Evolutionary conservation across 371 early-diverging fungal species (phyloP).

Genomic region (Antonospora locustae): DNA sequence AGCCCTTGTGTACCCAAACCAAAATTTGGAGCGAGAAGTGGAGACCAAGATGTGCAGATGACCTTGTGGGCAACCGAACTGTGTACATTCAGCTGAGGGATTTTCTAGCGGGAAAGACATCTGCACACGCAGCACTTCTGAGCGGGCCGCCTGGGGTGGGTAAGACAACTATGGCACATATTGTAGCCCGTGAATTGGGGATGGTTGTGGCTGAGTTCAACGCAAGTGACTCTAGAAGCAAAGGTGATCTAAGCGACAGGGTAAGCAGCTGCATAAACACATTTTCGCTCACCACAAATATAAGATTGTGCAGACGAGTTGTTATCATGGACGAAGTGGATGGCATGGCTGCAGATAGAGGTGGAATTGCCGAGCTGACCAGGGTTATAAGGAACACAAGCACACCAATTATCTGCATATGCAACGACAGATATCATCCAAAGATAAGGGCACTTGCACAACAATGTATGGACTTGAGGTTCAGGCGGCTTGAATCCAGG

Average conservation of each 20-base stretch:
- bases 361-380: conserved; percentile 79
- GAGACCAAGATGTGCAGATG: conserved; percentile 64
- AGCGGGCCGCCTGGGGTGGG: conserved; percentile 96
- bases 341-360: conserved; percentile 95
- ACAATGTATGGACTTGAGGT: conserved; percentile 72
- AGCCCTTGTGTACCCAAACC: not conserved
- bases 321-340: conserved; percentile 99
- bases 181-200: conserved; percentile 65
- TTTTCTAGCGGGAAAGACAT: conserved; percentile 59
- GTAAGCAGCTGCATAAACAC: conserved; percentile 41
- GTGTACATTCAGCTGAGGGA: conserved; percentile 59
- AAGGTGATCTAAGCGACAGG: conserved; percentile 57
- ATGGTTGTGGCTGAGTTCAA: conserved; percentile 85
- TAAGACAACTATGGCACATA: conserved; percentile 83
- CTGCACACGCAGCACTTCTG: conserved; percentile 63
- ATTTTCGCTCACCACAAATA: not conserved
- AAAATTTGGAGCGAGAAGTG: conserved; percentile 86
- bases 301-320: conserved; percentile 44
- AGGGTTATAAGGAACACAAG: conserved; percentile 71
- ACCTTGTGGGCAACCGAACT: conserved; percentile 77
- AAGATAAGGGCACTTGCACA: conserved; percentile 75
- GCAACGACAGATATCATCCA: conserved; percentile 76
- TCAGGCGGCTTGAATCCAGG: conserved; percentile 61
- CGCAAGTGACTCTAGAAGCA: conserved; percentile 89
- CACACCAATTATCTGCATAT: conserved; percentile 93